Conservation (phyloP, 352 stramenopile species). For the Phytophthora sp. region DNA sequence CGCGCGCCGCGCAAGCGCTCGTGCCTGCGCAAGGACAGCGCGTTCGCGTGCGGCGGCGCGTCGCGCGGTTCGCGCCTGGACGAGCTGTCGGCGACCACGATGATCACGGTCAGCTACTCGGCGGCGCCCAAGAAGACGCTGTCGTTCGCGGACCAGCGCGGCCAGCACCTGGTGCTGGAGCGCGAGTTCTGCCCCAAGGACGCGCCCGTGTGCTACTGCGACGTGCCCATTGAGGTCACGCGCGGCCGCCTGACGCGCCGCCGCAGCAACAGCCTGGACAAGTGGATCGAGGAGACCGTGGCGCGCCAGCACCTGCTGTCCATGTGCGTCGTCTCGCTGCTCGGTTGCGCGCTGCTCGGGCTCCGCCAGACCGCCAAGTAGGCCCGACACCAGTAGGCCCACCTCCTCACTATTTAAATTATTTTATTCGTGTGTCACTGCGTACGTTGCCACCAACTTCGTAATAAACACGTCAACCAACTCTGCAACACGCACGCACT, state of each 20-base stretch:
- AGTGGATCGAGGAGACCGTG: slow-evolving; percentile 46
- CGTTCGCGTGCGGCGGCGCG: slow-evolving; percentile 34
- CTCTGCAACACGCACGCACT: background rate
- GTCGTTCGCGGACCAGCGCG: slow-evolving; percentile 66
- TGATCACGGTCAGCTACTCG: slow-evolving; percentile 43
- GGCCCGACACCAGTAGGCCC: slow-evolving; percentile 3
- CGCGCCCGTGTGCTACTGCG: slow-evolving; percentile 52
- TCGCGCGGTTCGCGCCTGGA: slow-evolving; percentile 28
- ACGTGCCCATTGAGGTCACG: slow-evolving; percentile 35
- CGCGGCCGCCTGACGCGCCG: slow-evolving; percentile 21
- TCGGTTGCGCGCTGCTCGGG: slow-evolving; percentile 48
- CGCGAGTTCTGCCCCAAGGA: slow-evolving; percentile 53
- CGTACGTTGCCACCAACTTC: slow-evolving; percentile 10
- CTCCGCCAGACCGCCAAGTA: slow-evolving; percentile 43
- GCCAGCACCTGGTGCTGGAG: slow-evolving; percentile 52
- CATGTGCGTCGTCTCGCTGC: slow-evolving; percentile 61
- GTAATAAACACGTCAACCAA: slow-evolving; percentile 14
- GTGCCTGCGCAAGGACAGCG: slow-evolving; percentile 62
- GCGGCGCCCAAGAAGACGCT: slow-evolving; percentile 54
- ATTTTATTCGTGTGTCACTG: slow-evolving; percentile 28
- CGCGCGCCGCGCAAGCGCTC: slow-evolving; percentile 28
- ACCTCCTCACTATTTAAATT: no score
- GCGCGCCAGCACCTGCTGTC: slow-evolving; percentile 55
- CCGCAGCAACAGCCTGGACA: slow-evolving; percentile 37
- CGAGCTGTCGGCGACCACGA: slow-evolving; percentile 38